Evolutionary conservation across 2,329 filamentous ascomycete species (phyloP), one percentile per base, ranked within the genome.

Genomic region (Lasiodiplodia sp.): DNA sequence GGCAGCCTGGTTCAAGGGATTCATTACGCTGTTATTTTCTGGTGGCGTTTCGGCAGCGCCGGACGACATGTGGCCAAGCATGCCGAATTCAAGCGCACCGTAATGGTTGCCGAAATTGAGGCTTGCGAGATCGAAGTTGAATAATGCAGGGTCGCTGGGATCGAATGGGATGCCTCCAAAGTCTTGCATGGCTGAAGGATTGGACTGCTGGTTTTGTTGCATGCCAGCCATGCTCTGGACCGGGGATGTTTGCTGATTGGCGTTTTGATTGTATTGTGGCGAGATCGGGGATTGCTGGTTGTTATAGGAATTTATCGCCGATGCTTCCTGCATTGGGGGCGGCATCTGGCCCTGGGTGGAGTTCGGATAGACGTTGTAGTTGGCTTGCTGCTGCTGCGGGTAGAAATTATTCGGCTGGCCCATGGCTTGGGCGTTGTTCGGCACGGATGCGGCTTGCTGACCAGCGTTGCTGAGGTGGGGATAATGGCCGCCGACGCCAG

Each of bases 101-200:
- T 98, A 99, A 72, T 97, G 93, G 77, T 96, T 98, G 68, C 94
- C 94, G 79, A 98, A 99, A 78, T 96, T 96, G 78, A 97, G 87
- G 69, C 93, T 94, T 67, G 96, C 94, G 12, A 97, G 88, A 78
- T 98, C 94, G 79, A 98, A 97, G 78, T 97, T 97, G 86, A 96
- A 97, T 67, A 97, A 82, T 0, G 94, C 92, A 3, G 94, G 93
- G 77, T 98, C 96, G 76, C 92, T 96, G 0, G 93, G 93, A 73
- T 97, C 94, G 75, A 97, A 97, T 37, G 96, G 85, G 0, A 86
- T 79, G 4, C 84, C 82, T 44, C 83, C 85, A 72, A 88, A 87
- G 7, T 82, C 80, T 51, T 79, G 78, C 69, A 78, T 75, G 38
- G 79, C 79, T 25, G 77, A 72, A 49, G 79, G 76, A 18, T 78